phyloP scores from a whole-genome alignment of 768 basidiomycete species.

The Boletus reticuloceps region DNA sequence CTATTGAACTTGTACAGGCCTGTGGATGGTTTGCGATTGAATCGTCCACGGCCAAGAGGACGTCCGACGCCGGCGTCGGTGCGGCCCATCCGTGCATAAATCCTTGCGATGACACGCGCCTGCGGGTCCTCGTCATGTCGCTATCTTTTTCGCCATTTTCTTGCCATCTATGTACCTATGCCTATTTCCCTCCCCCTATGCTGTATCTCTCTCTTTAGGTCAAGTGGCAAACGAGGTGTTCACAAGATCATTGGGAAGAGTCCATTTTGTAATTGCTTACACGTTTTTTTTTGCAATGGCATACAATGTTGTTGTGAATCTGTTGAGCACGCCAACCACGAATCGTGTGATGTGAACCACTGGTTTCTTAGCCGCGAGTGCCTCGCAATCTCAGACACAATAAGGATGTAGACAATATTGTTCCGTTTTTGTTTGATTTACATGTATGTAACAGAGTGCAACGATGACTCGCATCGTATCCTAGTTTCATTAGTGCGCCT shows the following conservation, averaged over 20 bases:
- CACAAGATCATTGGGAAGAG: not conserved
- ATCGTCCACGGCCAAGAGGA: slow-evolving; percentile 45
- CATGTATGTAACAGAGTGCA: too few species aligned
- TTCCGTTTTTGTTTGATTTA: too few species aligned
- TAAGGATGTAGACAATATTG: too few species aligned
- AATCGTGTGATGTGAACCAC: too few species aligned
- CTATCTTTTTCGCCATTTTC: not conserved
- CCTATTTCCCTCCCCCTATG: slow-evolving; percentile 23
- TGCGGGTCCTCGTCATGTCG: not conserved
- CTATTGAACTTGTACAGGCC: slow-evolving; percentile 28
- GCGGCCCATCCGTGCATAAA: slow-evolving; percentile 26
- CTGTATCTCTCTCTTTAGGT: slow-evolving; percentile 15
- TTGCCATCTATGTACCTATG: slow-evolving; percentile 34
- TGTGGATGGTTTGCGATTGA: slow-evolving; percentile 41
- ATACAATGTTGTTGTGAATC: not conserved
- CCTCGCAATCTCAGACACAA: too few species aligned
- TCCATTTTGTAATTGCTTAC: slow-evolving; percentile 1
- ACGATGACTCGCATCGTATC: too few species aligned
- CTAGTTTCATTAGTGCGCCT: slow-evolving; percentile 13
- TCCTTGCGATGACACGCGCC: not conserved
- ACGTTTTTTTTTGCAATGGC: slow-evolving; percentile 3
- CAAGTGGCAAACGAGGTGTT: not conserved
- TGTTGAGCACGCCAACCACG: too few species aligned
- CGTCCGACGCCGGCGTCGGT: slow-evolving; percentile 36
- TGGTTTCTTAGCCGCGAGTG: too few species aligned